Percentiles rank a stretch among this genome's conserved stretches.
Evolutionary conservation across 805 yeast genomes (phyloP).

Genomic region (Nakazawaea wickerhamii): DNA sequence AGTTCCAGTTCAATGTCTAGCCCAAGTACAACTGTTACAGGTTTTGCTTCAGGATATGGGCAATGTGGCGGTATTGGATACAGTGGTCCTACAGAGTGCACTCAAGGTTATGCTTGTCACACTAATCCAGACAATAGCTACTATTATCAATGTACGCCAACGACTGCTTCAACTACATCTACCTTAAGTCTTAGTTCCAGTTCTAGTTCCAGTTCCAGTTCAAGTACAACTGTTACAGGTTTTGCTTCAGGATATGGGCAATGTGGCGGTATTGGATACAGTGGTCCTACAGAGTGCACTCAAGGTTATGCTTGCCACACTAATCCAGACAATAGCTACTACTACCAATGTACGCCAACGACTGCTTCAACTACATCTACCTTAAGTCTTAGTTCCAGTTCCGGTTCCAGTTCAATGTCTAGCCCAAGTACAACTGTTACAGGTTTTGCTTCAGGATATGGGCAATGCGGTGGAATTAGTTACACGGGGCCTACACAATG

Average conservation of each 20-base stretch:
- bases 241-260: constrained; percentile 5
- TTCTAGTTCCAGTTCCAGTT: background rate
- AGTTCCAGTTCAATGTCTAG: background rate
- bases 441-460: constrained; percentile 1
- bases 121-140: constrained; percentile 1
- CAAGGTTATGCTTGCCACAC: constrained; percentile 1
- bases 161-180: background rate
- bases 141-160: constrained; percentile 4
- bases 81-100: constrained; percentile 1
- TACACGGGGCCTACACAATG: constrained; percentile 1
- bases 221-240: background rate
- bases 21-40: background rate
- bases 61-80: constrained; percentile 10
- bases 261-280: constrained; percentile 8
- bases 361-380: background rate
- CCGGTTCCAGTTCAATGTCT: background rate
- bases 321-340: background rate
- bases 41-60: constrained; percentile 1
- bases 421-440: background rate
- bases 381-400: background rate
- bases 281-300: background rate
- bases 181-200: background rate
- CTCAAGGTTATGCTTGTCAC: constrained; percentile 1
- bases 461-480: constrained; percentile 8
- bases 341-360: constrained; percentile 1